Evolutionary conservation across 2,329 filamentous ascomycete species (phyloP).

Genomic region (Cyclaneusma minus): DNA sequence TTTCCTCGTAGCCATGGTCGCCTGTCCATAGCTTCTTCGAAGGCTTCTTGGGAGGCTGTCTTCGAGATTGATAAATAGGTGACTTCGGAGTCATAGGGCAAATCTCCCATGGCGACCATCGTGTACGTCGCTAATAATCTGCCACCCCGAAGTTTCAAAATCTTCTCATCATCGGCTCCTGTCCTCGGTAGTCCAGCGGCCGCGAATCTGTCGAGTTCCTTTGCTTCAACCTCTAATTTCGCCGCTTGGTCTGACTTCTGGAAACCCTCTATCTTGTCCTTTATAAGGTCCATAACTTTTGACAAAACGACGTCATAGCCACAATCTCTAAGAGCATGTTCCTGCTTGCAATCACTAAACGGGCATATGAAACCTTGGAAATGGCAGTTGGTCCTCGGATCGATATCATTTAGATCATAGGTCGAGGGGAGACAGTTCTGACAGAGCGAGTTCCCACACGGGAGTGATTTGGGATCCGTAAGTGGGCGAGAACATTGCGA

Average conservation of each 20-base stretch:
- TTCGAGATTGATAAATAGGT: slow-evolving; percentile 26
- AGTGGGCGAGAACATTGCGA: slow-evolving; percentile 55
- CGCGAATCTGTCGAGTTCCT: slow-evolving; percentile 23
- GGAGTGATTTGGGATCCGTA: slow-evolving; percentile 54
- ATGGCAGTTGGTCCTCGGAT: slow-evolving; percentile 51
- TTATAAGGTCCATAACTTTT: slow-evolving; percentile 50
- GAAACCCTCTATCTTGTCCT: slow-evolving; percentile 31
- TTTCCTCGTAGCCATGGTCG: no score
- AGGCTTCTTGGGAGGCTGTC: slow-evolving; percentile 17
- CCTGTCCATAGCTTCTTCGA: slow-evolving; percentile 6
- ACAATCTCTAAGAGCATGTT: slow-evolving; percentile 68
- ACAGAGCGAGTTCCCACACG: slow-evolving; percentile 71
- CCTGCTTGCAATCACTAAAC: slow-evolving; percentile 45
- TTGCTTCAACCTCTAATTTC: slow-evolving; percentile 24
- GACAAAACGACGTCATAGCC: slow-evolving; percentile 59
- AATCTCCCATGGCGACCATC: slow-evolving; percentile 44
- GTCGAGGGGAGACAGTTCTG: slow-evolving; percentile 59
- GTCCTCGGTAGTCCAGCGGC: slow-evolving; percentile 26
- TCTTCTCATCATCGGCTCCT: slow-evolving; percentile 18
- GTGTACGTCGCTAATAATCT: slow-evolving; percentile 50
- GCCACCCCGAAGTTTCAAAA: slow-evolving; percentile 33
- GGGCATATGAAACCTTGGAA: slow-evolving; percentile 62
- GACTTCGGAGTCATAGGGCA: slow-evolving; percentile 40
- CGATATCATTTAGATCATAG: no score
- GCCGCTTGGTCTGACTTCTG: slow-evolving; percentile 18